Base-by-base conservation (phyloP, 768 basidiomycete genomes). In the Paxillus rubicundulus region DNA sequence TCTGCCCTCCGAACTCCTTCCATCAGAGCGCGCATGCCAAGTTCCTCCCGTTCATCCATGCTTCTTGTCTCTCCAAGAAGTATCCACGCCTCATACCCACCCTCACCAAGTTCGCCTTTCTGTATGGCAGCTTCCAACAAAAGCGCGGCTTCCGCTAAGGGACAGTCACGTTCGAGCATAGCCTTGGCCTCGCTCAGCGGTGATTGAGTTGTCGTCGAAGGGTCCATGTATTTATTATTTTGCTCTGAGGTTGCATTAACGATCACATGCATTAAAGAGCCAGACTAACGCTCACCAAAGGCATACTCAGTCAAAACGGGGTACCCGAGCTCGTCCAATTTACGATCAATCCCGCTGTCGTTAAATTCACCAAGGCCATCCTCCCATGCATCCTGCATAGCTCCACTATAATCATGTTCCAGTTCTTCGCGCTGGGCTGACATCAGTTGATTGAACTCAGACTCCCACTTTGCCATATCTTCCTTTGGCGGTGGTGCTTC, bases 111-210 rank as follows among this genome's bases (percentile, higher is more conserved):
- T 52, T 92, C 87, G 9, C 86, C 89, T 58, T 79, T 79, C 69
- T 89, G 86, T 53, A 98, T 89, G 34, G 92, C 92, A 13, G 92
- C 92, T 72, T 99, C 96, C 18, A 98, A 75, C 61, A 96, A 75
- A 37, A 93, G 75, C 0, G 86, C 87, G 12, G 87, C 92, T 64
- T 97, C 92, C 2, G 92, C 86, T 20, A 99, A 70, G 2, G 94
- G 89, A 2, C 92, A 93, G 49, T 92, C 92, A 53, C 80, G 78
- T 18, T 85, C 81, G 9, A 98, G 72, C 14, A 95, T 70, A 14
- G 77, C 74, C 67, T 94, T 92, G 2, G 92, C 94, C 54, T 87
- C 84, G 43, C 67, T 72, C n/a, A 90, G 70, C 5, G 68, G 63
- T 30, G 82, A 79, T n/a, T 74, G 77, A 27, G 72, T 69, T 2